These are phyloP conservation scores for Bathelium albidoporum DNA, from an alignment of 495 filamentous ascomycete genomes.

Conservation along the genomic window DNA sequence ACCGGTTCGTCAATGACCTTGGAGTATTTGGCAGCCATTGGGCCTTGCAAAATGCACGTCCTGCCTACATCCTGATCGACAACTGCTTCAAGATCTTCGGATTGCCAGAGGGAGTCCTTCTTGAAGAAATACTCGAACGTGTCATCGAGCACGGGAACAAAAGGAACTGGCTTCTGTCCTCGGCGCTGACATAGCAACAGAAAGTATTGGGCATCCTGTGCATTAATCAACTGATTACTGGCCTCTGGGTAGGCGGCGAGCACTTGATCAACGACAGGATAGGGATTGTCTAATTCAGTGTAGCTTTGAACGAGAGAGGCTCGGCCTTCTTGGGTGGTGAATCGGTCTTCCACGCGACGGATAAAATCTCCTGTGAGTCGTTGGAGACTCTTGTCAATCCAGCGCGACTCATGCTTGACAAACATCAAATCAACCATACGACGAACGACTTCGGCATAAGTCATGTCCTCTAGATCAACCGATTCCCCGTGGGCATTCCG, in stretches of 20 bases:
- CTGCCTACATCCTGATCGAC: constrained; percentile 90
- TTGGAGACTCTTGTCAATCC: constrained; percentile 81
- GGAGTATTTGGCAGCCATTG: constrained; percentile 86
- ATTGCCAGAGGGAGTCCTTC: constrained; percentile 99
- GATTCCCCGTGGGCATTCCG: constrained; percentile 72
- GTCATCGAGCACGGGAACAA: constrained; percentile 86
- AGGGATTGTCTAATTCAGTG: constrained; percentile 75
- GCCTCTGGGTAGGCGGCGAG: constrained; percentile 75
- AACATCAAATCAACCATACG: constrained; percentile 96
- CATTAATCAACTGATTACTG: constrained; percentile 85
- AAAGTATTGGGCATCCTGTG: constrained; percentile 95
- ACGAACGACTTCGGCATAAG: constrained; percentile 81
- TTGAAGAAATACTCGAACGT: constrained; percentile 99
- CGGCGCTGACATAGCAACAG: constrained; percentile 83
- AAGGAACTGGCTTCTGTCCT: constrained; percentile 92
- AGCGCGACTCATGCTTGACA: constrained; percentile 82
- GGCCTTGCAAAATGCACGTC: constrained; percentile 91
- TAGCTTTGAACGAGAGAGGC: constrained; percentile 77
- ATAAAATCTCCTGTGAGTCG: constrained; percentile 89
- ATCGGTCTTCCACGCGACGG: constrained; percentile 88
- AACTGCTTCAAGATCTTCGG: constrained; percentile 91
- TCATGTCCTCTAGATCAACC: constrained; percentile 97
- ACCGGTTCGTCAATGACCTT: constrained; percentile 82
- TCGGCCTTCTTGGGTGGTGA: constrained; percentile 55
- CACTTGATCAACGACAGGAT: constrained; percentile 62